Base-by-base conservation (phyloP, 2,329 filamentous ascomycete species). In the Hymenoscyphus repandus region DNA sequence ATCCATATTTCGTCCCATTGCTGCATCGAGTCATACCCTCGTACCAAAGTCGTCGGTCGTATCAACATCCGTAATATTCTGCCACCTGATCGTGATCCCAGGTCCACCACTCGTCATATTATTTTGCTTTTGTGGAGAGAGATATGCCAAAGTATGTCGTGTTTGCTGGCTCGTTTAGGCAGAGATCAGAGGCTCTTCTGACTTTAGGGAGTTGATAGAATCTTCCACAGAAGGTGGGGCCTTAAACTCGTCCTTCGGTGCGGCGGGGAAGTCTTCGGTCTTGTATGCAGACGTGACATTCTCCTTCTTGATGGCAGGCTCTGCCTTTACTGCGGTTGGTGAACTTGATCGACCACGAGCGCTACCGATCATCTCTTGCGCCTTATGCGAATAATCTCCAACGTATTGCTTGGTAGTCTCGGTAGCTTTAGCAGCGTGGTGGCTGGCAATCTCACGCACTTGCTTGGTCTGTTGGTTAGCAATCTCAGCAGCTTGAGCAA, bases 301-400 rank as follows among this genome's bases (percentile, higher is more conserved):
- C 47, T 58, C 56, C 54, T 61, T 58, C 52, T 60, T 55, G 34
- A 52, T 33, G 11, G 49, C 49, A 27, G 52, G 40, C 47, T 60
- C 62, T 22, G 54, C 57, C 52, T 56, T 59, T n/a, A 50, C 48
- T 36, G 60, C 53, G 7, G 50, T 47, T 45, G 64, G 64, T 2
- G 64, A 66, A 12, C 47, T 45, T 11, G 62, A 65, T 47, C 63
- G 60, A 44, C 55, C 58, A 43, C 63, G 60, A 31, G 61, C 62
- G 60, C 76, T 75, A 52, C 76, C 74, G 59, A 86, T 74, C 65
- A 85, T 72, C 60, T 79, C 73, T 70, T 85, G 82, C 50, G 83
- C 82, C 76, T 86, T 86, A 66, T 76, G 73, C 27, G 81, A 81
- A 68, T 86, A 84, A 64, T 86, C 82, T 37, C 79, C 81, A 62